Evolutionary conservation across 2,329 filamentous ascomycete species (phyloP).

Genomic region (Colletotrichum theobromicola): DNA sequence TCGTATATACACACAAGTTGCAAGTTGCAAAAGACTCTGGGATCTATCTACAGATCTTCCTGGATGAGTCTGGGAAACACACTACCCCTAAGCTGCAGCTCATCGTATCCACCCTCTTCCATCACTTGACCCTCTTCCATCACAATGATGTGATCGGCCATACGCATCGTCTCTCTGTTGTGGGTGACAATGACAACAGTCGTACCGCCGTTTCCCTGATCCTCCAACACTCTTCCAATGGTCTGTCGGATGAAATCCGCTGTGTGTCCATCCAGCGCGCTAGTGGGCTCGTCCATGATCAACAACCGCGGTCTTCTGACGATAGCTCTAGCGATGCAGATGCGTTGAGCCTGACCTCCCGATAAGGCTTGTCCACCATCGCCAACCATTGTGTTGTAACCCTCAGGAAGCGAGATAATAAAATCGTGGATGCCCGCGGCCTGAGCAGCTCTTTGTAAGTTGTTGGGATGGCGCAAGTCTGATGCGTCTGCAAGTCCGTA

Average conservation of each 20-base stretch:
- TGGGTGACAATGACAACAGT: conserved; percentile 86
- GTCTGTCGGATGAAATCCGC: conserved; percentile 69
- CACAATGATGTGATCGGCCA: conserved; percentile 76
- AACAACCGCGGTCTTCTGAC: conserved; percentile 74
- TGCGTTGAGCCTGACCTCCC: conserved; percentile 82
- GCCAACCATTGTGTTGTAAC: conserved; percentile 70
- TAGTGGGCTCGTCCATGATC: conserved; percentile 87
- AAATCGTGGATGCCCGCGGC: conserved; percentile 77
- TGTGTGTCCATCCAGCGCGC: conserved; percentile 74
- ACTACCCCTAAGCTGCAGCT: conserved; percentile 53
- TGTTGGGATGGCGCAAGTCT: conserved; percentile 46
- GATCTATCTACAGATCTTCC: conserved; percentile 24
- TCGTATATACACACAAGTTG: background rate
- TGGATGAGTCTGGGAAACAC: conserved; percentile 55
- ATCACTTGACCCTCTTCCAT: conserved; percentile 71
- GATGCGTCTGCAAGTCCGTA: conserved; percentile 73
- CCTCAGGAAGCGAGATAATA: conserved; percentile 68
- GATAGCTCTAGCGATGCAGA: conserved; percentile 82
- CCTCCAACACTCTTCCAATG: conserved; percentile 57
- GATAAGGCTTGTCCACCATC: conserved; percentile 77
- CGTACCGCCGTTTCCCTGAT: conserved; percentile 43
- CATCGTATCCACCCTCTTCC: conserved; percentile 70
- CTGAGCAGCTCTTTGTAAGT: conserved; percentile 57
- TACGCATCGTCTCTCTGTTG: conserved; percentile 82
- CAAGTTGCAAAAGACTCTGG: background rate